phyloP scores from a whole-genome alignment of 1,284 basidiomycete genomes.

The Lentinula novae-zelandiae region DNA sequence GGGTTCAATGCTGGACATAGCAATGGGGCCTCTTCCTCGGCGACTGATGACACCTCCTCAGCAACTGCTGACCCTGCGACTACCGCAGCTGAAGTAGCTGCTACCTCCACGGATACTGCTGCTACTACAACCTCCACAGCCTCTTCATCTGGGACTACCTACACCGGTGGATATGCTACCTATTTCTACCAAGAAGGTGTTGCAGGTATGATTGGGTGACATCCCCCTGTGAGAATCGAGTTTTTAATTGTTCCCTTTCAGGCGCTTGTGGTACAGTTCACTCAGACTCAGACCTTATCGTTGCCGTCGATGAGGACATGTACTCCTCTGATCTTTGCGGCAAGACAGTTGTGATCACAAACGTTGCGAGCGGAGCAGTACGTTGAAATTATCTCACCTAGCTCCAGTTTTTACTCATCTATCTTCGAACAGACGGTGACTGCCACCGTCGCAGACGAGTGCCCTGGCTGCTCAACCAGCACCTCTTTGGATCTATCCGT shows the following conservation, averaged over 20 bases:
- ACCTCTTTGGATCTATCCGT: conserved; percentile 80
- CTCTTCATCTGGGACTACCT: background rate
- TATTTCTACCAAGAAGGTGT: conserved; percentile 69
- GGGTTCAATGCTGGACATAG: background rate
- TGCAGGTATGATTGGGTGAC: conserved; percentile 36
- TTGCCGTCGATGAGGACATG: conserved; percentile 56
- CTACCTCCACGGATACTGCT: background rate
- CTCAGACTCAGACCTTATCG: conserved; percentile 61
- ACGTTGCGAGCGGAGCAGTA: conserved; percentile 42
- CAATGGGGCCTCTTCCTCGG: conserved; percentile 18
- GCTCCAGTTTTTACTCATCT: background rate
- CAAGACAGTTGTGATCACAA: conserved; percentile 54
- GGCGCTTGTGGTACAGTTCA: conserved; percentile 64
- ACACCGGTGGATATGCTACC: conserved; percentile 39
- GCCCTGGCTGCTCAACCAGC: conserved; percentile 69
- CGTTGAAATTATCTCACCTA: background rate
- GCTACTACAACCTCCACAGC: background rate
- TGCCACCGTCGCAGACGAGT: conserved; percentile 74
- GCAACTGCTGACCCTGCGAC: conserved; percentile 20
- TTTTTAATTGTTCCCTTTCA: background rate
- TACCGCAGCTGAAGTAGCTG: conserved; percentile 8
- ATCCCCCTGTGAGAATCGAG: background rate
- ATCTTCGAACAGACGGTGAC: conserved; percentile 37
- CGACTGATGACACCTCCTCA: conserved; percentile 17
- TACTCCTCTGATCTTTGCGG: conserved; percentile 71